phyloP scores from a whole-genome alignment of 192 early-diverging fungal genomes.

The Fimicolochytrium jonesii region DNA sequence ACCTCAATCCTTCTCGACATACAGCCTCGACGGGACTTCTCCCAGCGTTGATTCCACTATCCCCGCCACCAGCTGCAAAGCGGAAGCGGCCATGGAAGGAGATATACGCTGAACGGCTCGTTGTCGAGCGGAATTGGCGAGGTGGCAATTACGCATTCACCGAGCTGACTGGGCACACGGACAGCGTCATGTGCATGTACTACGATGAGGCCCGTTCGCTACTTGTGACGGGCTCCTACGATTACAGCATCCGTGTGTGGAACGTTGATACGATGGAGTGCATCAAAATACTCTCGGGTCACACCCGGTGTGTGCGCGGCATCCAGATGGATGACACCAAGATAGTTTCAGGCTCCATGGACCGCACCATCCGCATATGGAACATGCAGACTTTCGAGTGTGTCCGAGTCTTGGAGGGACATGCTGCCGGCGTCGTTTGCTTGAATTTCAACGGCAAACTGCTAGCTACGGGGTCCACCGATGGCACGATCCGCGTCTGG shows the following conservation, averaged over 20 bases:
- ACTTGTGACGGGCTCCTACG: conserved; percentile 83
- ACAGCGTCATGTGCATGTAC: conserved; percentile 87
- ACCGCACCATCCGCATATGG: conserved; percentile 91
- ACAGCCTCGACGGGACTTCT: neutral
- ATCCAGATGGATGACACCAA: conserved; percentile 94
- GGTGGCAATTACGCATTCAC: conserved; percentile 65
- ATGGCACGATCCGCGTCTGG: conserved; percentile 84
- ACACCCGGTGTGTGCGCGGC: conserved; percentile 78
- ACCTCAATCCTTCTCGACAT: too few species aligned
- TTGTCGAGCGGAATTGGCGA: conserved; percentile 94
- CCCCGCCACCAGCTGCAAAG: neutral
- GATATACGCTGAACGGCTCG: conserved; percentile 87
- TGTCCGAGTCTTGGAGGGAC: conserved; percentile 74
- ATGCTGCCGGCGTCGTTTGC: conserved; percentile 73
- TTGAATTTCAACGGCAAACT: conserved; percentile 77
- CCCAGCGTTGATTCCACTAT: neutral
- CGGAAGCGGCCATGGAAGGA: conserved; percentile 84
- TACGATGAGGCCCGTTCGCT: conserved; percentile 68
- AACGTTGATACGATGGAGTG: conserved; percentile 79
- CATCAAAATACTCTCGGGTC: conserved; percentile 75
- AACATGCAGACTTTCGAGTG: conserved; percentile 81
- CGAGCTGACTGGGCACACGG: conserved; percentile 73
- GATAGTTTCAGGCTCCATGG: conserved; percentile 90
- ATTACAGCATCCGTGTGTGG: conserved; percentile 84
- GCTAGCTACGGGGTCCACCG: conserved; percentile 78